Conservation (phyloP, 2,329 filamentous ascomycete species). For the Penicillium janthinellum region DNA sequence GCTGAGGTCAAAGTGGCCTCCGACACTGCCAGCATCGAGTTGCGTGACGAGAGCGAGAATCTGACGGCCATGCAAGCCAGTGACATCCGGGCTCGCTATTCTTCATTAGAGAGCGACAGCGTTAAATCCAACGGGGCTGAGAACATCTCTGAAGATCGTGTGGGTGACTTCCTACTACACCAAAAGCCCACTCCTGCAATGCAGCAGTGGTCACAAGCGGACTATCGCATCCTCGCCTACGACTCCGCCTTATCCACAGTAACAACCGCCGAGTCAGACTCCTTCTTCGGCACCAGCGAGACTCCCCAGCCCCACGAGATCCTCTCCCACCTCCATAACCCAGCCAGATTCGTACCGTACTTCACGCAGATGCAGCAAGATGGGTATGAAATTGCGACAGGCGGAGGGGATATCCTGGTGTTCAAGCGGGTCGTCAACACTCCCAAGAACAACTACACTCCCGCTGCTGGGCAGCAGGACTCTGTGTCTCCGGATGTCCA, state of each 20-base stretch:
- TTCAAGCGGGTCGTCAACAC: conserved; percentile 32
- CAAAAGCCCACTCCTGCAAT: background rate
- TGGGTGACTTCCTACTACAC: conserved; percentile 15
- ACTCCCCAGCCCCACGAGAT: conserved; percentile 35
- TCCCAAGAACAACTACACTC: background rate
- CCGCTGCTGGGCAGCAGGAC: conserved; percentile 1
- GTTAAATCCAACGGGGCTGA: background rate
- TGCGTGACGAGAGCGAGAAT: conserved; percentile 3
- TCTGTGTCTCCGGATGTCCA: conserved; percentile 1
- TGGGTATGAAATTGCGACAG: conserved; percentile 48
- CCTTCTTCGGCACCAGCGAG: conserved; percentile 33
- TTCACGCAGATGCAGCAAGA: conserved; percentile 41
- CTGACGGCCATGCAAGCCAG: conserved; percentile 5
- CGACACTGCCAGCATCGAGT: conserved; percentile 1
- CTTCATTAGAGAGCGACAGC: background rate
- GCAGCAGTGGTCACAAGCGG: conserved; percentile 9
- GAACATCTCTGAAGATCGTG: conserved; percentile 8
- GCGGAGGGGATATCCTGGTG: conserved; percentile 45
- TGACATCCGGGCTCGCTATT: conserved; percentile 17
- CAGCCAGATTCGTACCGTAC: conserved; percentile 46
- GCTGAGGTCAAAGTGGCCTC: conserved; percentile 13
- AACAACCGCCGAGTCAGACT: conserved; percentile 35
- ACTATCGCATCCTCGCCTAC: conserved; percentile 43
- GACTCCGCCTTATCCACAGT: conserved; percentile 36
- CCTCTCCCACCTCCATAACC: conserved; percentile 41